Percentiles rank a stretch among this genome's conserved stretches.
Conservation (phyloP, 164 flowering plant species). For the Vitis rotundifolia region DNA sequence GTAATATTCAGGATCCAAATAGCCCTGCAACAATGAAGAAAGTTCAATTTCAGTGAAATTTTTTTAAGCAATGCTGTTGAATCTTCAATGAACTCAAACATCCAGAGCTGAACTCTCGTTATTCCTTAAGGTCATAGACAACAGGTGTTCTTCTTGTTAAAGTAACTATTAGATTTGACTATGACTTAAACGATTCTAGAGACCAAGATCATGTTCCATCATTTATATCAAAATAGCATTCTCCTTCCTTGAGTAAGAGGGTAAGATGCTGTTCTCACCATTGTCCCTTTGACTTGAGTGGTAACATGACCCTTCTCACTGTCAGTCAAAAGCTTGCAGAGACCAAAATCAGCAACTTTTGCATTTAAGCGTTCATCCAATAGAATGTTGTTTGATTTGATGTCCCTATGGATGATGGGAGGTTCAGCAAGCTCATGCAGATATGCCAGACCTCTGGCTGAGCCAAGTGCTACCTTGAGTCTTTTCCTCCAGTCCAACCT, state of each 20-base stretch:
- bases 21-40: slow-evolving; percentile 31
- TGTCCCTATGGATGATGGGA: slow-evolving; percentile 28
- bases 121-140: too few species aligned
- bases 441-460: slow-evolving; percentile 29
- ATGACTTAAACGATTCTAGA: too few species aligned
- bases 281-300: slow-evolving; percentile 30
- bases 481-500: slow-evolving; percentile 20
- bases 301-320: slow-evolving; percentile 14
- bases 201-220: too few species aligned
- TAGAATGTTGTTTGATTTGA: slow-evolving; percentile 22
- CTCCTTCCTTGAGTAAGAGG: too few species aligned
- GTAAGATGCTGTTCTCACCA: slow-evolving; percentile 10
- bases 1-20: slow-evolving; percentile 56
- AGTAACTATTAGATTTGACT: too few species aligned
- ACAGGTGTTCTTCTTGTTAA: too few species aligned
- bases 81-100: too few species aligned
- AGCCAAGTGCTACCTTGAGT: slow-evolving; percentile 14
- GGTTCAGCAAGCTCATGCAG: slow-evolving; percentile 30
- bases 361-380: slow-evolving; percentile 23
- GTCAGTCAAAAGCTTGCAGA: slow-evolving; percentile 16
- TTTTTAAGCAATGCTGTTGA: too few species aligned
- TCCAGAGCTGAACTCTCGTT: too few species aligned
- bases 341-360: slow-evolving; percentile 32
- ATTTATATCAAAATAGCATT: too few species aligned
- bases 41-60: not conserved